Evolutionary conservation across 2,329 filamentous ascomycete genomes (phyloP).

Genomic region (Cadophora gregata): DNA sequence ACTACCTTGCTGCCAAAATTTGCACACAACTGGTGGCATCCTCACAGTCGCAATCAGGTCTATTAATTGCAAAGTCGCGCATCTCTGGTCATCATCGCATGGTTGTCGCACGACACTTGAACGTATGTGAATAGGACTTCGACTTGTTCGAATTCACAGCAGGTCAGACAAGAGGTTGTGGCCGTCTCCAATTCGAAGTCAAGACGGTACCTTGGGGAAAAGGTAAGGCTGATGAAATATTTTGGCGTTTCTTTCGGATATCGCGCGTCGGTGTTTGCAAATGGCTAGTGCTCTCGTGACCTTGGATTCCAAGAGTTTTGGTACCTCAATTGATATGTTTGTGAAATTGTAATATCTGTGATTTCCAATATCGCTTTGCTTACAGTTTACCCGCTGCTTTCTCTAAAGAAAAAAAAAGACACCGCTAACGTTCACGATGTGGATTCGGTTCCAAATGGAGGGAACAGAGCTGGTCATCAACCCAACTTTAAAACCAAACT

Average conservation of each 20-base stretch:
- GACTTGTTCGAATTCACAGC: neutral
- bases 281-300: neutral
- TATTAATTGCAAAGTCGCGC: constrained; percentile 10
- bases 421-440: too few species aligned
- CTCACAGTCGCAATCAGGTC: constrained; percentile 12
- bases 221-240: constrained; percentile 5
- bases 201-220: neutral
- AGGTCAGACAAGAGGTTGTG: neutral
- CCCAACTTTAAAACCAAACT: neutral
- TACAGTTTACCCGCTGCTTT: too few species aligned
- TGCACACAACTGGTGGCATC: constrained; percentile 51
- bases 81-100: constrained; percentile 15
- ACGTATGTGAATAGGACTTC: neutral
- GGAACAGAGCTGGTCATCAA: too few species aligned
- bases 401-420: too few species aligned
- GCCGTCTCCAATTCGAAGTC: neutral
- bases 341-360: too few species aligned
- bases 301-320: neutral
- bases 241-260: too few species aligned
- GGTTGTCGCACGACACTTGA: neutral
- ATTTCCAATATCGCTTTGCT: too few species aligned
- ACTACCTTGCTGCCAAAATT: constrained; percentile 67
- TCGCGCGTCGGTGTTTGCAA: neutral
- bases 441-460: too few species aligned
- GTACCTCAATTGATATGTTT: too few species aligned